phyloP scores from a whole-genome alignment of 345 rosid genomes.

The Linum usitatissimum region DNA sequence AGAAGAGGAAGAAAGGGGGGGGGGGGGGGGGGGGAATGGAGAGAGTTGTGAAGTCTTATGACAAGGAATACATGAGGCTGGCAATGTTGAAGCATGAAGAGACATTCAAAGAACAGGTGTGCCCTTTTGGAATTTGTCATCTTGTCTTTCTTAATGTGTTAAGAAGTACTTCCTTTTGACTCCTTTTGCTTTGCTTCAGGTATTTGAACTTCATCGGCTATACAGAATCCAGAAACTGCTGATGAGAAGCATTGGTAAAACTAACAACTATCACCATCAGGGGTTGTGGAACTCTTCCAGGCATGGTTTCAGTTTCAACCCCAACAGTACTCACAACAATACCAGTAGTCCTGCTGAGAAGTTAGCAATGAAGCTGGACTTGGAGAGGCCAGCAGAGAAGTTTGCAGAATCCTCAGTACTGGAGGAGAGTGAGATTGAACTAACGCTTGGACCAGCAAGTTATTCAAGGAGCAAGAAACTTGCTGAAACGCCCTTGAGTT shows the following conservation, averaged over 20 bases:
- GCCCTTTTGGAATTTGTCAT: background rate
- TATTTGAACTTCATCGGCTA: slow-evolving; percentile 76
- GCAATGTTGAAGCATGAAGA: slow-evolving; percentile 93
- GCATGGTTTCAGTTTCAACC: slow-evolving; percentile 9
- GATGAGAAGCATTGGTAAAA: slow-evolving; percentile 47
- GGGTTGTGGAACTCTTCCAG: slow-evolving; percentile 12
- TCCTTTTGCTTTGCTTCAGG: slow-evolving; percentile 24
- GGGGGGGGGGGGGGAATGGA: slow-evolving; percentile 45
- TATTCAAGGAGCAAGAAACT: slow-evolving; percentile 10
- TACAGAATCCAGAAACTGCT: slow-evolving; percentile 67
- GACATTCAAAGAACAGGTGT: slow-evolving; percentile 92
- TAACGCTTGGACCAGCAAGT: slow-evolving; percentile 68
- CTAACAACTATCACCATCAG: slow-evolving; percentile 9
- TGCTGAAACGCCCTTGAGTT: slow-evolving; percentile 19
- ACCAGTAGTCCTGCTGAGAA: background rate
- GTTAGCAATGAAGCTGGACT: no score
- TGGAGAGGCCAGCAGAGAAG: slow-evolving; percentile 1
- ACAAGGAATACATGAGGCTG: slow-evolving; percentile 78
- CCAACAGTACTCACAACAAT: background rate
- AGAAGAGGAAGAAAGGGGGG: no score
- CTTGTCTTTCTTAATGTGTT: no score
- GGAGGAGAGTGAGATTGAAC: slow-evolving; percentile 78
- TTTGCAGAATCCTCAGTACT: slow-evolving; percentile 24
- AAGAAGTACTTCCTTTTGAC: no score
- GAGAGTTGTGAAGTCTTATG: slow-evolving; percentile 57